These are phyloP conservation scores for Colletotrichum liriopes DNA, from an alignment of 2,329 filamentous ascomycete genomes.

Conservation along the genomic window DNA sequence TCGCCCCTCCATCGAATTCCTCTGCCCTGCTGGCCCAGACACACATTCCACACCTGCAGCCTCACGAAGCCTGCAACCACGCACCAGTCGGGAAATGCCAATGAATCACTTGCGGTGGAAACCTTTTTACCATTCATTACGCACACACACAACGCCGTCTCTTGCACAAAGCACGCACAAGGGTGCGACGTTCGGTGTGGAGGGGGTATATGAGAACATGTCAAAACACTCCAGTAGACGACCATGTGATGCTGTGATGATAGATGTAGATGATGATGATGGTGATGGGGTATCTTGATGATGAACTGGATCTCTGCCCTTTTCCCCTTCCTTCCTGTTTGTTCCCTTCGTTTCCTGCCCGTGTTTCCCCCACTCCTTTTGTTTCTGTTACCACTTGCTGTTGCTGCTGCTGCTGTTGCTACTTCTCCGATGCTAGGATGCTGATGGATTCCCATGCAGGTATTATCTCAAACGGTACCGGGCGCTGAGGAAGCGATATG, in stretches of 20 bases:
- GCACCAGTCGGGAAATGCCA: background rate
- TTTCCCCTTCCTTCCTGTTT: background rate
- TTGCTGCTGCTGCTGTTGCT: background rate
- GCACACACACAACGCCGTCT: background rate
- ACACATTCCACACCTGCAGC: background rate
- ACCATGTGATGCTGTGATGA: background rate
- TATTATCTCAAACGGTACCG: slow-evolving; percentile 96
- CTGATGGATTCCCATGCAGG: slow-evolving; percentile 60
- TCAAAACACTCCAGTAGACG: background rate
- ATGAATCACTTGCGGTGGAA: background rate
- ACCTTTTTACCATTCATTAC: background rate
- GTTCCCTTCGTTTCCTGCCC: background rate
- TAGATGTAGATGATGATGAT: slow-evolving; percentile 22
- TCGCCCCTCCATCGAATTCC: no score
- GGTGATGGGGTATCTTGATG: slow-evolving; percentile 39
- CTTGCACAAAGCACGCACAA: background rate
- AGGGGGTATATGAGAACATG: background rate
- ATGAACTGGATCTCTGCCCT: slow-evolving; percentile 35
- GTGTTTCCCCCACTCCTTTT: slow-evolving; percentile 2
- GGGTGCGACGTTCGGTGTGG: background rate
- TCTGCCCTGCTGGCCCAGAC: background rate
- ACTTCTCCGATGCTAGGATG: slow-evolving; percentile 11
- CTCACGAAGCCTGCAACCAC: background rate
- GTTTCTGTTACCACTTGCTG: background rate
- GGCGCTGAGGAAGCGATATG: slow-evolving; percentile 86